Base-by-base conservation (phyloP, 2,329 filamentous ascomycete species). In the Fusarium irregulare region DNA sequence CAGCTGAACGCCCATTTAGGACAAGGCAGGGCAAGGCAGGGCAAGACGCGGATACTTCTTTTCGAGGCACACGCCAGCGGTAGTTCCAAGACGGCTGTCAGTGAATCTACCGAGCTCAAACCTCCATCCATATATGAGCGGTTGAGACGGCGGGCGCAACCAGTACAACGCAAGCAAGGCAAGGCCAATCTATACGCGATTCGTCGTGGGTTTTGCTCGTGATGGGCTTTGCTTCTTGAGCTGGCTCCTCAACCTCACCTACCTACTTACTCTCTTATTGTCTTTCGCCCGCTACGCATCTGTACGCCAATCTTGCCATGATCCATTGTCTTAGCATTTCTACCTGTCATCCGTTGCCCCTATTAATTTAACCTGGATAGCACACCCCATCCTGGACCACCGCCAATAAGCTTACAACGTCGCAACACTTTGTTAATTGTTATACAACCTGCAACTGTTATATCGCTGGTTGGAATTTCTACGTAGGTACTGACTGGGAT, bases 181-280 rank as follows among this genome's bases (percentile, higher is more conserved):
- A 30, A 59, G 51, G 46, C 45, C 55, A 47, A 57, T 40, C 47
- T 56, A 56, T 50, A 64, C 72, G 68, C 72, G 60, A 56, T 60
- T 46, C 50, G 47, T 64, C 63, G 66, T 66, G 60, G 63, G 49
- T 44, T 44, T 45, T 63, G 42, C 63, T 72, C 70, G 72, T 73
- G 65, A 74, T 73, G 72, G 66, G 72, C 62, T 48, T 70, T 68
- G 57, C 50, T 55, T 60, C 60, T 51, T 60, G 47, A 50, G 28
- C 32, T 58, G 49, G 59, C 50, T 70, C 48, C 54, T 46, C 41
- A 27, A 64, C 50, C 25, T 66, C 30, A 41, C 49, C 23, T n/a
- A 7, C 34, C 32, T 37, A 37, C 32, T 18, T 46, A 28, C 44
- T 28, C 27, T 54, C 30, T 53, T 37, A 25, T 42, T 44, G 6